Conservation (phyloP, 2,329 filamentous ascomycete genomes). For the Tolypocladium paradoxum region DNA sequence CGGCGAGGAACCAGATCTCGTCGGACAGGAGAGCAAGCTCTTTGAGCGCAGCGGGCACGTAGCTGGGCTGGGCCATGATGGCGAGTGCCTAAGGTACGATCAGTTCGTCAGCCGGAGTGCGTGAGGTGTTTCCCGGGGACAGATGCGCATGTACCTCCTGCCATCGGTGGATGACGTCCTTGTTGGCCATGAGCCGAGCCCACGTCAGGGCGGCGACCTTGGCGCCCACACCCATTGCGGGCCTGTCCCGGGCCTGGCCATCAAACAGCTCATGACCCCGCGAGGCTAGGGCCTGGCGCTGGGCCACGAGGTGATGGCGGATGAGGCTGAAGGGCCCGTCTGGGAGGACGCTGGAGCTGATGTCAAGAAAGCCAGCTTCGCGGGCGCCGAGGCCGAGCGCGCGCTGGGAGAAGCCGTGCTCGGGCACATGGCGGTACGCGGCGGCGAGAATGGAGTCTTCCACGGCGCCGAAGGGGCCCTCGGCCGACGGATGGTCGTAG, state of each 20-base stretch:
- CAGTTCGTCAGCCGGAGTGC: background rate
- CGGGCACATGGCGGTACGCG: slow-evolving; percentile 68
- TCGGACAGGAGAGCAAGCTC: slow-evolving; percentile 79
- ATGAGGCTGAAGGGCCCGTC: slow-evolving; percentile 74
- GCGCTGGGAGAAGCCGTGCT: slow-evolving; percentile 68
- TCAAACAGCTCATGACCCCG: slow-evolving; percentile 27
- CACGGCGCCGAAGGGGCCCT: slow-evolving; percentile 51
- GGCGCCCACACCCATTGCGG: slow-evolving; percentile 35
- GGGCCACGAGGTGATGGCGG: slow-evolving; percentile 60
- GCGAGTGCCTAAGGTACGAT: slow-evolving; percentile 60
- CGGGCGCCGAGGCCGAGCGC: slow-evolving; percentile 68
- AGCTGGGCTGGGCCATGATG: slow-evolving; percentile 75
- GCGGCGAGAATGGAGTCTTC: slow-evolving; percentile 72
- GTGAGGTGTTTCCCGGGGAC: background rate
- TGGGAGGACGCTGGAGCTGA: slow-evolving; percentile 73
- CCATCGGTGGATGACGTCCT: slow-evolving; percentile 63
- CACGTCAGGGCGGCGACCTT: slow-evolving; percentile 65
- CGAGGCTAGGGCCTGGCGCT: slow-evolving; percentile 48
- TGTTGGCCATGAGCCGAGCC: slow-evolving; percentile 67
- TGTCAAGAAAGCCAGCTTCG: slow-evolving; percentile 78
- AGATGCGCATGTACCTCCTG: slow-evolving; percentile 54
- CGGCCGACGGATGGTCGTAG: slow-evolving; percentile 50
- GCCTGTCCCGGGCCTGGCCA: slow-evolving; percentile 8
- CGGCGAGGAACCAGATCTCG: slow-evolving; percentile 82
- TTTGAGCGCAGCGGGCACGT: slow-evolving; percentile 62